Conservation (phyloP, 768 basidiomycete species). For the Filobasidium wieringae region DNA sequence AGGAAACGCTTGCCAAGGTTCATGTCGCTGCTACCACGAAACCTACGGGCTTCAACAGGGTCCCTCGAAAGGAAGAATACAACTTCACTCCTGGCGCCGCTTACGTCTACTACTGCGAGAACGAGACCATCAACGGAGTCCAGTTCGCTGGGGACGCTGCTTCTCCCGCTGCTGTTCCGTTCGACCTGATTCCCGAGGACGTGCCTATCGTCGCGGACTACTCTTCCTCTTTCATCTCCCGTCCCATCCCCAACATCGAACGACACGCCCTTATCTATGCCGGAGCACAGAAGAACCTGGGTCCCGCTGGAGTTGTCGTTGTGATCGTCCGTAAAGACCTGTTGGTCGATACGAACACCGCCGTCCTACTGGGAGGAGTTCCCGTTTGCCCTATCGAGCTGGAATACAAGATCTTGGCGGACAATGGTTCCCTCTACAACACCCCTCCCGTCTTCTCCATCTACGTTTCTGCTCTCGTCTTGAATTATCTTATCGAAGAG, state of each 20-base stretch:
- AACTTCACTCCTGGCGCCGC: slow-evolving; percentile 68
- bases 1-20: slow-evolving; percentile 42
- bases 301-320: slow-evolving; percentile 84
- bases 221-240: slow-evolving; percentile 91
- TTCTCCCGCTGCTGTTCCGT: slow-evolving; percentile 64
- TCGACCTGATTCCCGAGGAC: slow-evolving; percentile 53
- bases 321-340: slow-evolving; percentile 91
- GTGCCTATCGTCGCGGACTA: slow-evolving; percentile 84
- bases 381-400: slow-evolving; percentile 63
- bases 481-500: slow-evolving; percentile 51
- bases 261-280: slow-evolving; percentile 92
- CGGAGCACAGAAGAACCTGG: slow-evolving; percentile 95
- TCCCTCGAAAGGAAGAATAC: slow-evolving; percentile 65
- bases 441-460: slow-evolving; percentile 86
- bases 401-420: slow-evolving; percentile 70
- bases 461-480: slow-evolving; percentile 77
- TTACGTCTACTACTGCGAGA: slow-evolving; percentile 96
- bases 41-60: slow-evolving; percentile 53
- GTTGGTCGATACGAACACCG: slow-evolving; percentile 75
- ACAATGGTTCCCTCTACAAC: slow-evolving; percentile 70
- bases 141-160: slow-evolving; percentile 59
- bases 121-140: slow-evolving; percentile 94
- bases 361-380: slow-evolving; percentile 55
- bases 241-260: slow-evolving; percentile 73
- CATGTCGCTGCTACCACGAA: slow-evolving; percentile 55